Base-by-base conservation (phyloP, 2,329 filamentous ascomycete species). In the Venturia asperata region DNA sequence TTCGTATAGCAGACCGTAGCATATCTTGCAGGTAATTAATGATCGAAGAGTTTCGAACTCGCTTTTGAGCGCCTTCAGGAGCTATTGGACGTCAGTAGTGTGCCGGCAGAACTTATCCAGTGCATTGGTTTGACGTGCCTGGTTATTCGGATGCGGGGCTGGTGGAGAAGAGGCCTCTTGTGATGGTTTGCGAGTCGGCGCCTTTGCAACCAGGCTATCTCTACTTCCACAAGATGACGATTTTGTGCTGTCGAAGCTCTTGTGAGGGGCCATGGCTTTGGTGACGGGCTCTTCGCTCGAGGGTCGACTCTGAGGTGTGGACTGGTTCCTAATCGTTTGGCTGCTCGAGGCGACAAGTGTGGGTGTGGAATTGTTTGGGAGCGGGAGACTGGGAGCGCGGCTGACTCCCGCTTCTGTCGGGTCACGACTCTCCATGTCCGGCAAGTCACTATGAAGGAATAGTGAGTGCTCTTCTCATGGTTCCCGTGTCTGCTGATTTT, bases 1-100 rank as follows among this genome's bases (percentile, higher is more conserved):
- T 73, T 89, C 86, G 74, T 88, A 89, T 62, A 89, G 80, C 61
- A 87, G 81, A 65, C 84, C 82, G 69, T 87, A 83, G 74, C 87
- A 90, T 68, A 90, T 86, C 68, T 86, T 85, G 77, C 87, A 90
- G 66, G 85, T 86, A 70, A 87, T 77, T 41, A 87, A 78, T 39
- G 75, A 77, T 68, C 85, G 81, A 67, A 89, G 82, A 69, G 82
- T 80, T 69, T 86, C 81, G 58, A 89, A 81, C 73, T 88, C 85
- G 58, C 77, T 68, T 67, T 70, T 72, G 64, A 77, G 70, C n/a
- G 70, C 67, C 67, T 74, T 74, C 52, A 78, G 73, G 65, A 77
- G 73, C 76, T 77, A 70, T 45, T 64, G 52, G 37, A 55, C 13
- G 64, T 56, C 37, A 66, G 63, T 27, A 41, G 27, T 42, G 34